phyloP scores from a whole-genome alignment of 1,284 basidiomycete genomes.

The Ceratobasidium sp. region DNA sequence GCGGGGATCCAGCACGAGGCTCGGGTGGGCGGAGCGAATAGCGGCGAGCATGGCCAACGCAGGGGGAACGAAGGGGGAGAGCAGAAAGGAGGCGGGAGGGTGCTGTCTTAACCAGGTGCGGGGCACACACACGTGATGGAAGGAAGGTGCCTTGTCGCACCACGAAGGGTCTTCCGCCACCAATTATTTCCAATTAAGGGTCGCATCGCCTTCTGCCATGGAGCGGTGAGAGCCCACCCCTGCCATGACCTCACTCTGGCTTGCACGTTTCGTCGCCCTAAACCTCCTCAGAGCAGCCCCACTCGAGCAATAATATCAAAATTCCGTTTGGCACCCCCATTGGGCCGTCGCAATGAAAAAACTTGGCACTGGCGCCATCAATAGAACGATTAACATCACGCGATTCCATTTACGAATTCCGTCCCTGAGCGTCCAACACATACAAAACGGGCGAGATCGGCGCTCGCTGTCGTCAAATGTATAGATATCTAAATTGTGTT shows the following conservation, averaged over 20 bases:
- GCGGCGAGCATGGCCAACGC: constrained; percentile 16
- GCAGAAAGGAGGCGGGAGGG: neutral
- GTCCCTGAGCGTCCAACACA: neutral
- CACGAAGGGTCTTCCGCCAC: constrained; percentile 10
- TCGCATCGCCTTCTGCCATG: neutral
- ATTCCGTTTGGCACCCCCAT: constrained; percentile 3
- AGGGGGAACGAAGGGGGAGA: neutral
- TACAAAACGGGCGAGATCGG: neutral
- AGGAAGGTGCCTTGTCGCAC: constrained; percentile 12
- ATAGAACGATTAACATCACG: constrained; percentile 14
- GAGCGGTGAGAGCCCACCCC: too few relatives aligned
- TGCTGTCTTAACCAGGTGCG: neutral
- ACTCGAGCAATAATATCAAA: neutral
- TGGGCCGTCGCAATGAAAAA: neutral
- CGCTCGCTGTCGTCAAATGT: neutral
- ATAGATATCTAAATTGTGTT: too few relatives aligned
- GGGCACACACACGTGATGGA: neutral
- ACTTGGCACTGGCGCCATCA: constrained; percentile 6
- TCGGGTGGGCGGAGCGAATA: constrained; percentile 16
- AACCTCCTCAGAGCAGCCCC: neutral
- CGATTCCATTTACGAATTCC: neutral
- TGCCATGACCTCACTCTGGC: neutral
- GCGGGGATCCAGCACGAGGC: constrained; percentile 4
- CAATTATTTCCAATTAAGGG: constrained; percentile 17
- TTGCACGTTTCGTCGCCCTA: neutral